Conservation (phyloP, 805 yeast genomes). For the Priceomyces castillae region DNA sequence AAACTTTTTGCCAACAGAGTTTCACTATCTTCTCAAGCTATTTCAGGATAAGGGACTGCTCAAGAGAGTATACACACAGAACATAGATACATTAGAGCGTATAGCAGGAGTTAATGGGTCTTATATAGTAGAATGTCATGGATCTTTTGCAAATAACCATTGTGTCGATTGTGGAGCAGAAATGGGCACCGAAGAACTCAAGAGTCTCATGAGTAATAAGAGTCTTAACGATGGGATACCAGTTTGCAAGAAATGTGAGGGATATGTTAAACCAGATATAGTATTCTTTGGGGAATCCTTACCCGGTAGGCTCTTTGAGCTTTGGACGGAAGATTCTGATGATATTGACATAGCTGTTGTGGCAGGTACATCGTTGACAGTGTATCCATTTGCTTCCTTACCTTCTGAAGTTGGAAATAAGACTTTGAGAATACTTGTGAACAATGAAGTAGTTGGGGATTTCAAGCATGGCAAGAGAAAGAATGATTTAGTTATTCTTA, state of each 20-base stretch:
- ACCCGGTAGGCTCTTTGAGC: constrained; percentile 65
- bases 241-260: constrained; percentile 61
- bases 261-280: constrained; percentile 87
- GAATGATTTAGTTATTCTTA: constrained; percentile 58
- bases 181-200: constrained; percentile 49
- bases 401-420: constrained; percentile 57
- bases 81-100: constrained; percentile 88
- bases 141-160: constrained; percentile 82
- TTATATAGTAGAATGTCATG: constrained; percentile 86
- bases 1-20: constrained; percentile 75
- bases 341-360: constrained; percentile 71
- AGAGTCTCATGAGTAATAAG: constrained; percentile 30
- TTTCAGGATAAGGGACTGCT: constrained; percentile 63
- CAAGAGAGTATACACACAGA: constrained; percentile 81
- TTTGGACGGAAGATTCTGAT: constrained; percentile 58
- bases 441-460: constrained; percentile 76
- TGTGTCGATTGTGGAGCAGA: constrained; percentile 71
- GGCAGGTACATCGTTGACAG: constrained; percentile 90
- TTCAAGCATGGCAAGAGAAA: constrained; percentile 49
- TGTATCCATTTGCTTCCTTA: constrained; percentile 83
- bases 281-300: constrained; percentile 92
- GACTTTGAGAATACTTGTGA: constrained; percentile 62
- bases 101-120: constrained; percentile 71
- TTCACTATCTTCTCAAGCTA: constrained; percentile 69
- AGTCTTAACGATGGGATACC: constrained; percentile 43